Base-by-base conservation (phyloP, 441 rosid genomes). In the Populus trichocarpa region DNA sequence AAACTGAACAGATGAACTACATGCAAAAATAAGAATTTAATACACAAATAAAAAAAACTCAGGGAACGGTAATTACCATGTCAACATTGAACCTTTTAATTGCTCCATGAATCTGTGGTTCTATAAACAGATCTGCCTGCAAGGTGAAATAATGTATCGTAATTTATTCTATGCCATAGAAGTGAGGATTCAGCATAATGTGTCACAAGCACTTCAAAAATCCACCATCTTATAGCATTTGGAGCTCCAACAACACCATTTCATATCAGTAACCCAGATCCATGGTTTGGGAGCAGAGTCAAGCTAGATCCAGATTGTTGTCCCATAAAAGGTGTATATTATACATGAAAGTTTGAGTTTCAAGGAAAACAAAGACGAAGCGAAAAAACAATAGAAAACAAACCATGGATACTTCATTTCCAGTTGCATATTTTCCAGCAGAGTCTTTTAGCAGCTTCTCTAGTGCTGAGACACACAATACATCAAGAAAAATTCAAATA, bases 81-180 rank as follows among this genome's bases (percentile, higher is more conserved):
- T 88, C 93, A 33, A 92, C 73, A 73, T 87, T 81, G 88, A 90
- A 93, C 75, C 88, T 84, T 32, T 81, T 83, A 72, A 87, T 76
- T 50, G 88, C 93, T 30, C 76, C 84, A 8, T 84, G 16, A 80
- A 91, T 77, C 81, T 93, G 99, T 22, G 97, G 90, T 38, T 93
- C 94, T 77, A 93, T 76, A 84, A 91, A 93, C 74, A 87, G 25
- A 86, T 95, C 98, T 22, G 95, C 99, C 99, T 92, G 93, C 88
- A 81, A 59, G 63, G 36, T 63, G 35, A 35, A 70, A 59, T n/a
- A 68, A 46, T 67, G 30, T 64, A 40, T 67, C 8, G 25, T 6
- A 61, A 65, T 14, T 36, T 10, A 3, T 28, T 69, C 20, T 22
- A 28, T 16, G 36, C n/a, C 8, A 18, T 12, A 53, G 46, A 73